Evolutionary conservation across 2,329 filamentous ascomycete genomes (phyloP).

Genomic region (Fusarium virguliforme): DNA sequence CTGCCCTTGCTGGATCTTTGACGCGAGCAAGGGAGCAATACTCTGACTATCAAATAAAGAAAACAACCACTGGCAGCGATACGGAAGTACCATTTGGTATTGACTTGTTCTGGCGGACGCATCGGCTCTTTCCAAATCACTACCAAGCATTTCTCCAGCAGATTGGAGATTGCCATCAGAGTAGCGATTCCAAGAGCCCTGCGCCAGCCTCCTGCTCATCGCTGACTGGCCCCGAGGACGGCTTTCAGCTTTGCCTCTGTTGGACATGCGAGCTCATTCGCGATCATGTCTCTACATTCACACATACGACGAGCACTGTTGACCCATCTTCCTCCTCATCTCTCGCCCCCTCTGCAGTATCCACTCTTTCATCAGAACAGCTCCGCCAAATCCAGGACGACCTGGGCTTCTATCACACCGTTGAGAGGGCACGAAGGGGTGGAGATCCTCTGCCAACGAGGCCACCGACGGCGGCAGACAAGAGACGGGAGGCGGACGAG

Average conservation of each 20-base stretch:
- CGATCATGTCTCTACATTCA: conserved; percentile 24
- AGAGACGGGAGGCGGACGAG: conserved; percentile 4
- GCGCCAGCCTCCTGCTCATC: background rate
- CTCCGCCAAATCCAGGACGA: conserved; percentile 37
- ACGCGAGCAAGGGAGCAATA: conserved; percentile 23
- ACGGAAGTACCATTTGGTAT: conserved; percentile 22
- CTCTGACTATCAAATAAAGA: conserved; percentile 15
- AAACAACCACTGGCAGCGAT: background rate
- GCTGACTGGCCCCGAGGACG: too few species aligned
- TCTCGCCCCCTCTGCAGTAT: background rate
- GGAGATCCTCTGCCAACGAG: conserved; percentile 22
- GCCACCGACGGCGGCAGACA: conserved; percentile 22
- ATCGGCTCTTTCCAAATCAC: conserved; percentile 23
- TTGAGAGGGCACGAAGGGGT: conserved; percentile 24
- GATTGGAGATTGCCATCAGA: background rate
- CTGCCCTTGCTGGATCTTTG: conserved; percentile 22
- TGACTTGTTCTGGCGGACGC: conserved; percentile 28
- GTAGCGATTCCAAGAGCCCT: background rate
- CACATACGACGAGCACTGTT: background rate
- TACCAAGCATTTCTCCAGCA: conserved; percentile 24
- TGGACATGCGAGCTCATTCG: conserved; percentile 40
- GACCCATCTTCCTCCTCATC: background rate
- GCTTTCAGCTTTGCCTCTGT: conserved; percentile 20
- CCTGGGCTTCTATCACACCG: conserved; percentile 27
- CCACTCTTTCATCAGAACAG: conserved; percentile 19